Percentiles rank a stretch among this genome's conserved stretches.
Conservation (phyloP, 768 basidiomycete genomes). For the Phaeolepiota aurea region DNA sequence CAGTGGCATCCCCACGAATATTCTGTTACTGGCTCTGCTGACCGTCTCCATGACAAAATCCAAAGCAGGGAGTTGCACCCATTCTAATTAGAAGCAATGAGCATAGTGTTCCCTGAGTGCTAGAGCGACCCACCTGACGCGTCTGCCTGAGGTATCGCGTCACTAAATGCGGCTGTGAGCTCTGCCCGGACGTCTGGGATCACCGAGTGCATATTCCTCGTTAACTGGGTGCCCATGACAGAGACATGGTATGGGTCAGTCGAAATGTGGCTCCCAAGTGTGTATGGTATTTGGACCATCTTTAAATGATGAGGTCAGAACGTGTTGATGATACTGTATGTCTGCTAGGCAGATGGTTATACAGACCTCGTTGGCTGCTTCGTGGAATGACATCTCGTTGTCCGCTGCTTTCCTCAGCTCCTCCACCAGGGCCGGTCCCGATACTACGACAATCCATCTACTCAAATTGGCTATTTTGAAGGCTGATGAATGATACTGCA, state of each 20-base stretch:
- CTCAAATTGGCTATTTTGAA: conserved; percentile 9
- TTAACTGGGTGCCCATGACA: conserved; percentile 24
- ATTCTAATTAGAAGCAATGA: neutral
- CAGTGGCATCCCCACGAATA: conserved; percentile 18
- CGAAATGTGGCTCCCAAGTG: conserved; percentile 21
- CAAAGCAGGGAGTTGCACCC: conserved; percentile 4
- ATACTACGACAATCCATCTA: conserved; percentile 22
- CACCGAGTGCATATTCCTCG: conserved; percentile 21
- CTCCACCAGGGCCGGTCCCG: conserved; percentile 19
- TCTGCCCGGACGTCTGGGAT: conserved; percentile 39
- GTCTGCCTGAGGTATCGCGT: conserved; percentile 22
- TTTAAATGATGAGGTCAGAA: conserved; percentile 5
- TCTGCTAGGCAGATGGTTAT: too few species aligned
- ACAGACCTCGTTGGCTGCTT: conserved; percentile 2
- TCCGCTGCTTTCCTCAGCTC: conserved; percentile 23
- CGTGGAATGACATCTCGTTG: conserved; percentile 16
- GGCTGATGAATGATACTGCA: conserved; percentile 1
- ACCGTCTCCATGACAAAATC: conserved; percentile 8
- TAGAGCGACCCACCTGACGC: conserved; percentile 1
- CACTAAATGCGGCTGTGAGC: conserved; percentile 28
- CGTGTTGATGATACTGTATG: neutral
- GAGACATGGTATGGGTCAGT: conserved; percentile 27
- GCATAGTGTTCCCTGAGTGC: neutral
- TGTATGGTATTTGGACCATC: conserved; percentile 24
- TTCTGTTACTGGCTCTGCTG: conserved; percentile 15